Percentiles rank a stretch among this genome's conserved stretches.
phyloP scores from a whole-genome alignment of 1,139 yeast genomes.

The Maudiozyma humilis region DNA sequence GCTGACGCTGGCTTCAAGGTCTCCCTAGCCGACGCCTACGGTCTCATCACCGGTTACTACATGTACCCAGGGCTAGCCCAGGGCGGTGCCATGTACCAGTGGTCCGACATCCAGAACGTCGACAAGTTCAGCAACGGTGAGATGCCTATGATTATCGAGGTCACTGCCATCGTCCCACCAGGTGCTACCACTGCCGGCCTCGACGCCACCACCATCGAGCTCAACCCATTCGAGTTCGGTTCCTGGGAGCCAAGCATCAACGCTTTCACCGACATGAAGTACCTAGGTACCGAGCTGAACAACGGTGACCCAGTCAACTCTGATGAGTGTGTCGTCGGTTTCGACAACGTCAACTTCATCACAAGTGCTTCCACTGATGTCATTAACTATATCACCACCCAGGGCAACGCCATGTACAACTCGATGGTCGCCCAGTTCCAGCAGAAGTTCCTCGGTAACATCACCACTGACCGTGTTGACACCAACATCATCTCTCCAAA shows the following conservation, averaged over 20 bases:
- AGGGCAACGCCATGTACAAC: conserved; percentile 39
- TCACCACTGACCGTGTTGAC: conserved; percentile 48
- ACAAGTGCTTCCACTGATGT: conserved; percentile 72
- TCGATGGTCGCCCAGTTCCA: conserved; percentile 14
- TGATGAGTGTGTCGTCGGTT: conserved; percentile 53
- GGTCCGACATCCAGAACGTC: conserved; percentile 50
- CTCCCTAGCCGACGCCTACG: conserved; percentile 84
- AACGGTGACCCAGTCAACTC: conserved; percentile 44
- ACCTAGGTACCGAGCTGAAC: conserved; percentile 59
- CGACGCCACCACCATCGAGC: conserved; percentile 70
- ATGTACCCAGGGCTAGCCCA: conserved; percentile 48
- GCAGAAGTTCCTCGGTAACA: conserved; percentile 37
- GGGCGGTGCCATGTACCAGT: conserved; percentile 56
- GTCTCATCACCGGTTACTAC: conserved; percentile 70
- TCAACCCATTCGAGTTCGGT: conserved; percentile 77
- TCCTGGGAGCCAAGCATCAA: conserved; percentile 77
- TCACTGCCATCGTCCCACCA: conserved; percentile 72
- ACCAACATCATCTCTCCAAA: conserved; percentile 72
- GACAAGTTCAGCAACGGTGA: conserved; percentile 47
- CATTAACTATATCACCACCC: conserved; percentile 60
- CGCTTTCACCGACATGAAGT: conserved; percentile 59
- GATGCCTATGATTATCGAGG: conserved; percentile 83
- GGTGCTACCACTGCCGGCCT: conserved; percentile 45
- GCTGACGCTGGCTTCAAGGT: conserved; percentile 67
- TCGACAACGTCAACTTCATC: conserved; percentile 71